Evolutionary conservation across 805 yeast species (phyloP).

Genomic region (Hanseniaspora lindneri): DNA sequence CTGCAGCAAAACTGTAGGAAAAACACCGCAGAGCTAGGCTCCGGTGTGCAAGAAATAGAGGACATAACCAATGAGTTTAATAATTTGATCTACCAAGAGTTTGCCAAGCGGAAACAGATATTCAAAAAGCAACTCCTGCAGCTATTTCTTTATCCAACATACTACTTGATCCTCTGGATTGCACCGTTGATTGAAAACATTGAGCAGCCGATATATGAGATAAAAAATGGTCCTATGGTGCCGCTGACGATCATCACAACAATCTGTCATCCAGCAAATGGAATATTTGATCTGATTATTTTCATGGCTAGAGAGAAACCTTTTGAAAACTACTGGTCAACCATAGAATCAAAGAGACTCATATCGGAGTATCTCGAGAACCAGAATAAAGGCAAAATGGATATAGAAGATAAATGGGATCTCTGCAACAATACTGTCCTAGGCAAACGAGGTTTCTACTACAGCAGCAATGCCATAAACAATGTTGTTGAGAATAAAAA

Average conservation of each 20-base stretch:
- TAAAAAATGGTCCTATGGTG: constrained; percentile 39
- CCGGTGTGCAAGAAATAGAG: constrained; percentile 20
- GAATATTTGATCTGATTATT: constrained; percentile 64
- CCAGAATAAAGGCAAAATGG: constrained; percentile 17
- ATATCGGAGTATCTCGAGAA: constrained; percentile 21
- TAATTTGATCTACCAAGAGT: constrained; percentile 43
- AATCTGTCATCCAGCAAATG: constrained; percentile 68
- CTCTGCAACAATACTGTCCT: constrained; percentile 20
- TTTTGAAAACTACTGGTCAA: constrained; percentile 43
- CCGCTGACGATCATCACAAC: constrained; percentile 63
- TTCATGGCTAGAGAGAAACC: constrained; percentile 70
- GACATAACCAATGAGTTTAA: constrained; percentile 35
- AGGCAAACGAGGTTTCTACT: constrained; percentile 29
- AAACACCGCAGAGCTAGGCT: neutral
- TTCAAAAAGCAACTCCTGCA: constrained; percentile 69
- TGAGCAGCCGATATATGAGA: constrained; percentile 41
- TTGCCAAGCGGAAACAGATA: constrained; percentile 49
- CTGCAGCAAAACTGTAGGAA: constrained; percentile 15
- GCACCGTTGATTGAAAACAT: constrained; percentile 63
- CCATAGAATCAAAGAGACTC: constrained; percentile 21
- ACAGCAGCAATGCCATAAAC: constrained; percentile 23
- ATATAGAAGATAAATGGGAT: constrained; percentile 20
- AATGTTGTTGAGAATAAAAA: constrained; percentile 25
- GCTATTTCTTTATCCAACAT: constrained; percentile 72
- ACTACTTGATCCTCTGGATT: constrained; percentile 70